These are phyloP conservation scores for Combretum micranthum DNA, from an alignment of 345 rosid genomes.

Conservation along the genomic window DNA sequence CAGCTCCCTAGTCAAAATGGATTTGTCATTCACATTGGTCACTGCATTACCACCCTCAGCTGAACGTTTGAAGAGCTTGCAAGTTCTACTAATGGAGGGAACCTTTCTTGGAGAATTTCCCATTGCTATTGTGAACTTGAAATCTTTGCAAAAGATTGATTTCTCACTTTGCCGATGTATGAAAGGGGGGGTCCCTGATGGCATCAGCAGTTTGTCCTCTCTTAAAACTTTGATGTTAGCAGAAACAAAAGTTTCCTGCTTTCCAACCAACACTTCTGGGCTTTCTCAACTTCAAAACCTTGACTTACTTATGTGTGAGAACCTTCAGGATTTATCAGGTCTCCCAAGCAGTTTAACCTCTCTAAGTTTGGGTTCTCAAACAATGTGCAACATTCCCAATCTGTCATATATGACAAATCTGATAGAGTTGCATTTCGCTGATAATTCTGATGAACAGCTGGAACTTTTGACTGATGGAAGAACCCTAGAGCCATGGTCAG, in stretches of 20 bases:
- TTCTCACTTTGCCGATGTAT: constrained; percentile 1
- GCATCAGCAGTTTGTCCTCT: not conserved
- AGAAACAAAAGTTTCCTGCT: not conserved
- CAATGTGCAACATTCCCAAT: not conserved
- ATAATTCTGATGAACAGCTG: not conserved
- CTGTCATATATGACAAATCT: constrained; percentile 1
- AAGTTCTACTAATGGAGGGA: constrained; percentile 4
- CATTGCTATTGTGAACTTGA: not conserved
- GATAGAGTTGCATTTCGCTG: constrained; percentile 1
- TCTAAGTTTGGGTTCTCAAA: not conserved
- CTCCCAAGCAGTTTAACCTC: constrained; percentile 1
- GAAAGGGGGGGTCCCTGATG: not conserved
- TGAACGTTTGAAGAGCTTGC: constrained; percentile 5
- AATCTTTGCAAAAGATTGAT: constrained; percentile 3
- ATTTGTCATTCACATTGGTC: constrained; percentile 2
- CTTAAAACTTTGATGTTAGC: constrained; percentile 4
- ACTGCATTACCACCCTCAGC: not conserved
- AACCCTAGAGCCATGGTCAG: too few relatives aligned
- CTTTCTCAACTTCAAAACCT: constrained; percentile 1
- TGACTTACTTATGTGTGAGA: not conserved
- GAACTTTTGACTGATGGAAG: not conserved
- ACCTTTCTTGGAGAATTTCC: constrained; percentile 5
- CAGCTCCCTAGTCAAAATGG: constrained; percentile 1
- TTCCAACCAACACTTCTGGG: not conserved
- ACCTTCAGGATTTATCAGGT: not conserved